Evolutionary conservation across 768 basidiomycete genomes (phyloP).

Genomic region (Pleurotus citrinopileatus): DNA sequence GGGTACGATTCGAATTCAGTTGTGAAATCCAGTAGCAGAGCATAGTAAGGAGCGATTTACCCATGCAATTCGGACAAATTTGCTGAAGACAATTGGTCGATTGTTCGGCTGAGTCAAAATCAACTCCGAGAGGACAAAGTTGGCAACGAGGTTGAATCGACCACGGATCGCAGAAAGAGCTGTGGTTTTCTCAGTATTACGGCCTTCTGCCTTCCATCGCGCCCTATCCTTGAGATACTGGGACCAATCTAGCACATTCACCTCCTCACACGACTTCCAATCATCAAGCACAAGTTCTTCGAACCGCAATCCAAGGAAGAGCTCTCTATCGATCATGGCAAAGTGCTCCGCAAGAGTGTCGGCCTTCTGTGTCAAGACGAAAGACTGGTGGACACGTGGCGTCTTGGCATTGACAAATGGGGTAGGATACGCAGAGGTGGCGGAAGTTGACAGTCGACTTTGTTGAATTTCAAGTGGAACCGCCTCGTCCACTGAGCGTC

Average conservation of each 20-base stretch:
- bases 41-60: constrained; percentile 40
- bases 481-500: constrained; percentile 55
- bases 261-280: constrained; percentile 61
- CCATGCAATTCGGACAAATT: constrained; percentile 86
- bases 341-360: constrained; percentile 73
- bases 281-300: constrained; percentile 82
- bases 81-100: constrained; percentile 61
- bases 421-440: constrained; percentile 17
- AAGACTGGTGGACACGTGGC: constrained; percentile 62
- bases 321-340: constrained; percentile 83
- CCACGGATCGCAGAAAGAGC: constrained; percentile 73
- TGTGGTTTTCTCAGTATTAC: constrained; percentile 58
- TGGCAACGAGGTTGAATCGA: constrained; percentile 81
- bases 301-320: constrained; percentile 82
- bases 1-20: constrained; percentile 9
- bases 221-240: constrained; percentile 77
- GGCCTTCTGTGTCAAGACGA: constrained; percentile 62
- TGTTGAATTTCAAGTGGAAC: constrained; percentile 67
- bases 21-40: not conserved
- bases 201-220: constrained; percentile 61
- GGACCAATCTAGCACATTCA: constrained; percentile 79
- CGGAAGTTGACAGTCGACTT: constrained; percentile 45
- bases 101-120: constrained; percentile 68
- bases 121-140: constrained; percentile 80
- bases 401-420: constrained; percentile 33